Conservation (phyloP, 768 basidiomycete genomes). For the Cubamyces lactineus region DNA sequence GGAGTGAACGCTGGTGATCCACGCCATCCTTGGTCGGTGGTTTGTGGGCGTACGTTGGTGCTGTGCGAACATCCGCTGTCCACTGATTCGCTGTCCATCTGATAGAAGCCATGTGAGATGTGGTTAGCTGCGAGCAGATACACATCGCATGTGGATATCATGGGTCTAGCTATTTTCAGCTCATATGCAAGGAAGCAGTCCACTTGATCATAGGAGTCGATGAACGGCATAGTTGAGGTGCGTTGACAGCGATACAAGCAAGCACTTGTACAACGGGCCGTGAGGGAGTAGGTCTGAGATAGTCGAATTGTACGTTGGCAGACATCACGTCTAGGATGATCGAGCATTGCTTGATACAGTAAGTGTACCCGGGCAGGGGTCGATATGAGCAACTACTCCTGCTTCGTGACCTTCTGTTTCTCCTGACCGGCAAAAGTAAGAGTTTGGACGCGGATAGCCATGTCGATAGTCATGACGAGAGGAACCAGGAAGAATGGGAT, state of each 20-base stretch:
- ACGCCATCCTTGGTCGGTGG: not conserved
- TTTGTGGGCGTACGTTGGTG: constrained; percentile 5
- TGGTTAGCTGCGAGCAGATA: not conserved
- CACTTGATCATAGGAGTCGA: no score
- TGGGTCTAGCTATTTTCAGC: no score
- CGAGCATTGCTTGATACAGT: no score
- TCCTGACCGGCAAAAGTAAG: constrained; percentile 16
- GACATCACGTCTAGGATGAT: not conserved
- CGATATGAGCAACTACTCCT: not conserved
- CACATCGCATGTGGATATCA: no score
- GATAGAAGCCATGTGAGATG: no score
- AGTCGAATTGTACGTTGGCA: not conserved
- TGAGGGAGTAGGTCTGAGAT: no score
- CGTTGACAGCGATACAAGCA: no score
- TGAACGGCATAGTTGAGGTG: no score
- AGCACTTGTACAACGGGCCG: no score
- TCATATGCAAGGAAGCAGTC: no score
- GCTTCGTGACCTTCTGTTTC: not conserved
- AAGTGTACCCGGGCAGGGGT: not conserved
- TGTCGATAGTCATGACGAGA: constrained; percentile 72
- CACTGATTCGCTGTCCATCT: not conserved
- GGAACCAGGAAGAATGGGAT: constrained; percentile 78
- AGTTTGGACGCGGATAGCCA: constrained; percentile 45
- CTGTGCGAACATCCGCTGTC: no score
- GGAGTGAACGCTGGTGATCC: not conserved